phyloP scores from a whole-genome alignment of 495 filamentous ascomycete species.

The Aspergillus mulundensis region DNA sequence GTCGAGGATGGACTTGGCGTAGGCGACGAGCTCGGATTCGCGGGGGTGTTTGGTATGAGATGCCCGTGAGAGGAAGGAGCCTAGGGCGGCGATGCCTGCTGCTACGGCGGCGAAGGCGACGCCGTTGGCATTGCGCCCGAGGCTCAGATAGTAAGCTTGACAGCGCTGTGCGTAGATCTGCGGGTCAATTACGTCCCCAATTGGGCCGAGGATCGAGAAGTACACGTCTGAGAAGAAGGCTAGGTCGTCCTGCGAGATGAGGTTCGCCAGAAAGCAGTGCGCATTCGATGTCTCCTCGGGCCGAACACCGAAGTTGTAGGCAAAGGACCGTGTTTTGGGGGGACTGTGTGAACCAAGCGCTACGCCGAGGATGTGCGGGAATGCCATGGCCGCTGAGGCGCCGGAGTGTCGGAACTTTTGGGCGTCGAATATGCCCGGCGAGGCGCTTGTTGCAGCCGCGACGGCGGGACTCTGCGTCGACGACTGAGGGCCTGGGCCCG shows the following conservation, averaged over 20 bases:
- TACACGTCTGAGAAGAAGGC: conserved; percentile 18
- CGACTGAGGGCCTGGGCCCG: too few relatives aligned
- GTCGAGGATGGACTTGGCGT: conserved; percentile 33
- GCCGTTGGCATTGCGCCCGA: conserved; percentile 4
- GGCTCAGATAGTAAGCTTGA: conserved; percentile 24
- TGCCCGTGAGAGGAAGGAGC: conserved; percentile 28
- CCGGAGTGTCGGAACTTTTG: conserved; percentile 30
- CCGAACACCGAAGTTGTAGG: conserved; percentile 33
- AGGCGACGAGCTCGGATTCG: conserved; percentile 28
- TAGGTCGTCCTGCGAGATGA: conserved; percentile 29
- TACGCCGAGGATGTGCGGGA: conserved; percentile 29
- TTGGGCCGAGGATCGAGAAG: conserved; percentile 22
- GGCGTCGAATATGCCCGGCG: conserved; percentile 29
- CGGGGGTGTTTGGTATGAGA: conserved; percentile 22
- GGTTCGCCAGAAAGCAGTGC: conserved; percentile 19
- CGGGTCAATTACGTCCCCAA: conserved; percentile 25
- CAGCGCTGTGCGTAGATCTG: conserved; percentile 29
- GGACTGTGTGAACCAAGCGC: conserved; percentile 28
- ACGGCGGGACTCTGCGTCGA: too few relatives aligned
- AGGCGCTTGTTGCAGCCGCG: conserved; percentile 14
- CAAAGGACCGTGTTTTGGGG: conserved; percentile 25
- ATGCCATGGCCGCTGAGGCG: conserved; percentile 32
- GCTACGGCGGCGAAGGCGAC: conserved; percentile 28
- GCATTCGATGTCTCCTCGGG: conserved; percentile 26
- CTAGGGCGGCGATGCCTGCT: conserved; percentile 27